A percentile compares a stretch with the other conserved stretches of the same genome.
Evolutionary conservation across 352 stramenopile species (phyloP).

Genomic region (Globisporangium sylvaticum): DNA sequence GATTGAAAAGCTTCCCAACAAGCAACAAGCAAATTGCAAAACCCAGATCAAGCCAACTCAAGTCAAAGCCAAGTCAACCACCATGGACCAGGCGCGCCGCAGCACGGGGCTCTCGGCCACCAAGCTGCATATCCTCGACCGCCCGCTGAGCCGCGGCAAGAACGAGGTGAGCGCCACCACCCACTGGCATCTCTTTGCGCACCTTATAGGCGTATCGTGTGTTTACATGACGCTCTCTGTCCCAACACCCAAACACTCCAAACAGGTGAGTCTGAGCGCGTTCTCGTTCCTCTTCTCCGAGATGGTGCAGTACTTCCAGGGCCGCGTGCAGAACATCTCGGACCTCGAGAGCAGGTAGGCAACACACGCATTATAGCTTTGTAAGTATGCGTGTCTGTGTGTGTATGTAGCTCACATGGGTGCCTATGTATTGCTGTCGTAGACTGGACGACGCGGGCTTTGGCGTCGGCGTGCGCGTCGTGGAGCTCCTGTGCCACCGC

Average conservation of each 20-base stretch:
- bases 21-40: too few relatives aligned
- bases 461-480: conserved; percentile 92
- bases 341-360: conserved; percentile 90
- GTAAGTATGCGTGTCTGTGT: not conserved
- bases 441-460: conserved; percentile 94
- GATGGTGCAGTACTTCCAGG: conserved; percentile 98
- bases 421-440: not conserved
- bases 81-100: conserved; percentile 46
- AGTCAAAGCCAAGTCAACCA: not conserved
- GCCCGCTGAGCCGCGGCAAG: conserved; percentile 73
- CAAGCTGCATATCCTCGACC: conserved; percentile 76
- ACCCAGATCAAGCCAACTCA: too few relatives aligned
- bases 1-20: too few relatives aligned
- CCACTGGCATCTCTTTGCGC: not conserved
- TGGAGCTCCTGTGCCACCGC: conserved; percentile 90
- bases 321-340: conserved; percentile 92
- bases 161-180: conserved; percentile 38
- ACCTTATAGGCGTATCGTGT: too few relatives aligned
- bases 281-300: conserved; percentile 98
- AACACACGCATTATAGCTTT: not conserved
- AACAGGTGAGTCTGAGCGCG: conserved; percentile 89
- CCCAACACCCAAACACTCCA: not conserved
- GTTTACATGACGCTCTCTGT: not conserved
- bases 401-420: not conserved
- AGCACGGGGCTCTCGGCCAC: conserved; percentile 46